phyloP scores from a whole-genome alignment of 1,284 basidiomycete genomes.

The Puccinia coronata region DNA sequence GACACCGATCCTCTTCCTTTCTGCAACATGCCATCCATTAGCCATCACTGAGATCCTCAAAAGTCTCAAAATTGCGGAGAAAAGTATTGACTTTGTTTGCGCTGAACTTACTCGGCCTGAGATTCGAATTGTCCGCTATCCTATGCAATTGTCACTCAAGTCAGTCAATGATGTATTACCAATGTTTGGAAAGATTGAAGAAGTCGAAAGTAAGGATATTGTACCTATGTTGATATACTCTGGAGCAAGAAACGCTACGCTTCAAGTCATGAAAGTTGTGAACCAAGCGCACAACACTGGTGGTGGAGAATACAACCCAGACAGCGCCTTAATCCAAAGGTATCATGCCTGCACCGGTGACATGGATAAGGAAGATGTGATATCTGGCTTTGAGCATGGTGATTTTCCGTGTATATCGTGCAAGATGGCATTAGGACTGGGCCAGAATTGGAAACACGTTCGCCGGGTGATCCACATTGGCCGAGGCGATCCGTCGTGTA shows the following conservation, averaged over 20 bases:
- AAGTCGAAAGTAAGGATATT: too few relatives aligned
- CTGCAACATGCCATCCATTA: too few relatives aligned
- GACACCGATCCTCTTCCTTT: too few relatives aligned
- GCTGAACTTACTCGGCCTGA: too few relatives aligned
- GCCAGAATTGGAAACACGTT: neutral
- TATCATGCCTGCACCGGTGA: conserved; percentile 2
- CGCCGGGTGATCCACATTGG: too few relatives aligned
- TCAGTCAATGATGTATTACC: neutral
- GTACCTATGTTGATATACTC: neutral
- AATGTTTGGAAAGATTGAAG: neutral
- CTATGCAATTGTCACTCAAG: too few relatives aligned
- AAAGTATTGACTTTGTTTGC: too few relatives aligned
- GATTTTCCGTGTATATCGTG: neutral
- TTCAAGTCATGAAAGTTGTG: neutral
- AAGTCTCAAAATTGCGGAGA: too few relatives aligned
- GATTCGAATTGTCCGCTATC: too few relatives aligned
- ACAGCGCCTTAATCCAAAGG: neutral
- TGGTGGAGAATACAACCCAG: neutral
- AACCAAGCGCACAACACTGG: neutral
- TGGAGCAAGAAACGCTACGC: neutral
- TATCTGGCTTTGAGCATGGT: neutral
- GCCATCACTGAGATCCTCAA: too few relatives aligned
- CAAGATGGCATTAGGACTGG: neutral
- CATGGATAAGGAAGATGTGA: neutral
- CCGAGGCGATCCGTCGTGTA: too few relatives aligned